Conservation (phyloP, 2,329 filamentous ascomycete species). For the Emergomyces africanus region DNA sequence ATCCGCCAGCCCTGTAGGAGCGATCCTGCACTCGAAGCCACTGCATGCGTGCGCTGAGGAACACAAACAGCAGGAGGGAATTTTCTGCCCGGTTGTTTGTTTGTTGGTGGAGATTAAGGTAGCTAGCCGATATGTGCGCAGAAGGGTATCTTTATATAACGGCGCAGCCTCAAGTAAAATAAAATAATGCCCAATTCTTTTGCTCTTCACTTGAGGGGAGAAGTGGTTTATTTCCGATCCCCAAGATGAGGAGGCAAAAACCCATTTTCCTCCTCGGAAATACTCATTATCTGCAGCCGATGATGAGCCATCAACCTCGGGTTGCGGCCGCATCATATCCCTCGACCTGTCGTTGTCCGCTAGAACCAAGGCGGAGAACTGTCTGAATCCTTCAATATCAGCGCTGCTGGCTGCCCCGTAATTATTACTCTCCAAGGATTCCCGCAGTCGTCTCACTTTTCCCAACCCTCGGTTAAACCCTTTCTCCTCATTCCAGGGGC, state of each 20-base stretch:
- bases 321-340: background rate
- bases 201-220: background rate
- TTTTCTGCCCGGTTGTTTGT: background rate
- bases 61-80: background rate
- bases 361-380: conserved; percentile 23
- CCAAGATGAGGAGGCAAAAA: background rate
- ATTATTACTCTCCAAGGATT: conserved; percentile 24
- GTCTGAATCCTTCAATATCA: conserved; percentile 25
- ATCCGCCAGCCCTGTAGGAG: background rate
- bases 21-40: background rate
- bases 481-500: conserved; percentile 30
- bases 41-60: background rate
- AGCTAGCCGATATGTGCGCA: background rate
- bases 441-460: conserved; percentile 26
- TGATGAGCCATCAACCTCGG: background rate
- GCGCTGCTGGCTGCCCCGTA: conserved; percentile 15
- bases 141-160: background rate
- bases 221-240: background rate
- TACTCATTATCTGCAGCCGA: background rate
- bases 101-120: background rate
- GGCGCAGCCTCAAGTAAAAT: background rate
- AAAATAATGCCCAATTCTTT: background rate
- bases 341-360: conserved; percentile 1
- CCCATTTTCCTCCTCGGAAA: background rate
- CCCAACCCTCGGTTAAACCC: conserved; percentile 31